A percentile compares a stretch with the other conserved stretches of the same genome.
Evolutionary conservation across 495 filamentous ascomycete species (phyloP).

Genomic region (Trichoderma asperelloides): DNA sequence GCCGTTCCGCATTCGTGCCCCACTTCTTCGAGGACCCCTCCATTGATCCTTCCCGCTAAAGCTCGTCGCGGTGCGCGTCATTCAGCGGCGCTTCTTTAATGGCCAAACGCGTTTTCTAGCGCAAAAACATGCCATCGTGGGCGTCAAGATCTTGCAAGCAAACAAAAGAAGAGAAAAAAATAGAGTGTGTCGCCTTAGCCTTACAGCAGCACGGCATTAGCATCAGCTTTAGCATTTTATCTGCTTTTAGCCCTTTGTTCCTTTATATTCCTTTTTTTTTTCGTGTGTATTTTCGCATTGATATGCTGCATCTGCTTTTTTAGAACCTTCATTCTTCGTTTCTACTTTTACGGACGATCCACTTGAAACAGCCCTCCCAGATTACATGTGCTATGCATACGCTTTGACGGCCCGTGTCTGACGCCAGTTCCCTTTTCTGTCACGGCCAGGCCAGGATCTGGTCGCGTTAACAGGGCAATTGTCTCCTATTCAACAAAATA

Average conservation of each 20-base stretch:
- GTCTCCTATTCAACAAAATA: constrained; percentile 8
- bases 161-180: too few relatives aligned
- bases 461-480: neutral
- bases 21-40: neutral
- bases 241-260: neutral
- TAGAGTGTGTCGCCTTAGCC: neutral
- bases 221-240: neutral
- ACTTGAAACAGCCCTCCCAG: neutral
- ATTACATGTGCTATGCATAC: neutral
- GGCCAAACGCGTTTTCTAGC: neutral
- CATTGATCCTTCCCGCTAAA: neutral
- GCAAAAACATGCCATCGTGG: neutral
- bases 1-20: neutral
- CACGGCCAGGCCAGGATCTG: constrained; percentile 4
- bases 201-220: neutral
- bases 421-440: constrained; percentile 1
- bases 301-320: neutral
- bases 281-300: neutral
- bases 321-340: neutral
- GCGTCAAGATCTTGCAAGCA: neutral
- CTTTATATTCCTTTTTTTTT: neutral
- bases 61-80: constrained; percentile 8
- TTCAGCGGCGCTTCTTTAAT: neutral
- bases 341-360: neutral
- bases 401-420: constrained; percentile 1